phyloP scores from a whole-genome alignment of 371 early-diverging fungal species.

The Mucor mucedo region DNA sequence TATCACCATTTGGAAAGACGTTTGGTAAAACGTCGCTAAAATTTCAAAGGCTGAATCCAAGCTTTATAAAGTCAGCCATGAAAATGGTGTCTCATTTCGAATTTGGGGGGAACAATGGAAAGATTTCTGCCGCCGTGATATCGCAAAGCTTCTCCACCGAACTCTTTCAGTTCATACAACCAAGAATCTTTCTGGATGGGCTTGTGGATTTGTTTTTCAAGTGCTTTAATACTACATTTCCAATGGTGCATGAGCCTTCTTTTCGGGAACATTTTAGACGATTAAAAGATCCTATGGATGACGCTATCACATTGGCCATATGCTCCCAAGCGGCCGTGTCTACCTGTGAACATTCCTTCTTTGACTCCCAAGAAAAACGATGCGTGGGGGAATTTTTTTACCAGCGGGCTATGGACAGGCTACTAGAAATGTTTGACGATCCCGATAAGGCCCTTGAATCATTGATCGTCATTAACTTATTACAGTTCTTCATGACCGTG shows the following conservation, averaged over 20 bases:
- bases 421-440: conserved; percentile 26
- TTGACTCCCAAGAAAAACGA: conserved; percentile 20
- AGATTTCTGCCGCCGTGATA: neutral
- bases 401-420: conserved; percentile 1
- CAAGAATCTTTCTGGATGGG: neutral
- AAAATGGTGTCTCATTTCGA: neutral
- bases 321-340: conserved; percentile 7
- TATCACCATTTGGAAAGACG: conserved; percentile 26
- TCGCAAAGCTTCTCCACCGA: conserved; percentile 2
- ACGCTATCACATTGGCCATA: conserved; percentile 23
- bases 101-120: neutral
- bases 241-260: conserved; percentile 23
- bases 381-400: conserved; percentile 25
- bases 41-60: conserved; percentile 8
- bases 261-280: conserved; percentile 11
- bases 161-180: neutral
- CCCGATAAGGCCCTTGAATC: conserved; percentile 20
- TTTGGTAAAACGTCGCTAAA: conserved; percentile 10
- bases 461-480: conserved; percentile 11
- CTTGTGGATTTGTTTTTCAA: conserved; percentile 20
- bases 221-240: conserved; percentile 14
- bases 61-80: conserved; percentile 17
- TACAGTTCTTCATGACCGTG: conserved; percentile 8
- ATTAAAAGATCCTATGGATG: conserved; percentile 13
- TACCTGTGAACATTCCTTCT: conserved; percentile 16